Base-by-base conservation (phyloP, 2,329 filamentous ascomycete species). In the Verticillium klebahnii region DNA sequence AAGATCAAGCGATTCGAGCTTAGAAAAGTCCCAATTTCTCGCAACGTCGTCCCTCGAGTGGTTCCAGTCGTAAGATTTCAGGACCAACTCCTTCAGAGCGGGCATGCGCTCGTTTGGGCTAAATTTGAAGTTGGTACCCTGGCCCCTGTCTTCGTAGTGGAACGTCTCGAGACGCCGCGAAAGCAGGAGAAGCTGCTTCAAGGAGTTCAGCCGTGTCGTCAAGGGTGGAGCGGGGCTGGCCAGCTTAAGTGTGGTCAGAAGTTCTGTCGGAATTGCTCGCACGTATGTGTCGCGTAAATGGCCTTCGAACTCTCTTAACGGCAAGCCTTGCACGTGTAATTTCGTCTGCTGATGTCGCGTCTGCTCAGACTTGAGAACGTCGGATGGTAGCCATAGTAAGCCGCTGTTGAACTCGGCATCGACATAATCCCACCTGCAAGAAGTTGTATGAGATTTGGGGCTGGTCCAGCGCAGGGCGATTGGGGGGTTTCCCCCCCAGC, bases 41-140 rank as follows among this genome's bases (percentile, higher is more conserved):
- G 61, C 65, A 5, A 80, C 78, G 4, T 75, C 74, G 2, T 73
- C 69, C 0, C 66, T 57, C 1, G 69, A 69, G 64, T 83, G 81
- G 11, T 74, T 70, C 81, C 81, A 83, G 69, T 82, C 77, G 64
- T 84, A 83, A 1, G 78, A 81, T 57, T 74, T 75, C 40, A 84
- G 69, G 1, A 67, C 69, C 3, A 83, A 69, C 8, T 78, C 73
- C 23, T 66, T 67, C 5, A 83, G 67, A 0, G 80, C 69, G 1
- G 81, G 80, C 29, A 83, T 68, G 12, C 77, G 72, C 60, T 83
- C 80, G 19, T 67, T 69, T 0, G 63, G 63, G 0, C 60, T 45
- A 36, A 83, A 82, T 2, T 63, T 63, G 65, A 83, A 82, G 55
- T 71, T 75, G 15, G 76, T 79, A 3, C 80, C 79, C 60, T 80